Percentiles rank a stretch among this genome's conserved stretches.
These are phyloP conservation scores for Penicillium roqueforti DNA, from an alignment of 495 filamentous ascomycete species.

Conservation along the genomic window DNA sequence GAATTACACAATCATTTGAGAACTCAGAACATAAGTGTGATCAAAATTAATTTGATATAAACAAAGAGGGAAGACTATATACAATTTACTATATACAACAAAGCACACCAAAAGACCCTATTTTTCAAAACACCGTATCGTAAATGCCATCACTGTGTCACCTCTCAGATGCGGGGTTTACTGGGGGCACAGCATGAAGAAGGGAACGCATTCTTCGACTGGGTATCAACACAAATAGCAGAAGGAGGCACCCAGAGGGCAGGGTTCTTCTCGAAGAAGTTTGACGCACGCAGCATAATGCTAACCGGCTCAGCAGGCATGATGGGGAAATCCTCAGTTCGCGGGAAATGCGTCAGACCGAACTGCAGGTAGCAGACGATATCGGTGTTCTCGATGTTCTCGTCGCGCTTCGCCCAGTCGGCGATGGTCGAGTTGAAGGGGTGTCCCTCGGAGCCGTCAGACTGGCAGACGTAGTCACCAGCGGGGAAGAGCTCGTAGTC, in stretches of 20 bases:
- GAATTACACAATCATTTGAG: no score
- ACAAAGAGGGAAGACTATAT: neutral
- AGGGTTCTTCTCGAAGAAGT: conserved; percentile 69
- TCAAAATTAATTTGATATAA: neutral
- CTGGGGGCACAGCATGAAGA: conserved; percentile 24
- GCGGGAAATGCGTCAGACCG: conserved; percentile 54
- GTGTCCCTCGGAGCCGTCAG: conserved; percentile 34
- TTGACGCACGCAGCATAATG: conserved; percentile 59
- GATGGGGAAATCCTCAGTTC: conserved; percentile 58
- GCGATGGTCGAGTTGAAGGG: conserved; percentile 31
- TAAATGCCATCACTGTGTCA: neutral
- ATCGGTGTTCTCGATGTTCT: conserved; percentile 50
- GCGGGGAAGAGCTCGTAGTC: conserved; percentile 46
- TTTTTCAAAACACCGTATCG: neutral
- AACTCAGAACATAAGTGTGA: neutral
- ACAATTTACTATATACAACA: conserved; percentile 5
- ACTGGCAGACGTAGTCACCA: conserved; percentile 49
- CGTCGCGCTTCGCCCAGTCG: conserved; percentile 46
- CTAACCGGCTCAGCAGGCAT: conserved; percentile 73
- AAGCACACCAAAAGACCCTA: neutral
- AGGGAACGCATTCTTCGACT: conserved; percentile 25
- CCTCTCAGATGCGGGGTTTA: conserved; percentile 1
- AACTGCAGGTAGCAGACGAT: conserved; percentile 58
- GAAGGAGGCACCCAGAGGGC: conserved; percentile 64
- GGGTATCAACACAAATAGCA: conserved; percentile 29